Evolutionary conservation across 2,329 filamentous ascomycete species (phyloP), one percentile per base, ranked within the genome.

Genomic region (Xylaria sp.): DNA sequence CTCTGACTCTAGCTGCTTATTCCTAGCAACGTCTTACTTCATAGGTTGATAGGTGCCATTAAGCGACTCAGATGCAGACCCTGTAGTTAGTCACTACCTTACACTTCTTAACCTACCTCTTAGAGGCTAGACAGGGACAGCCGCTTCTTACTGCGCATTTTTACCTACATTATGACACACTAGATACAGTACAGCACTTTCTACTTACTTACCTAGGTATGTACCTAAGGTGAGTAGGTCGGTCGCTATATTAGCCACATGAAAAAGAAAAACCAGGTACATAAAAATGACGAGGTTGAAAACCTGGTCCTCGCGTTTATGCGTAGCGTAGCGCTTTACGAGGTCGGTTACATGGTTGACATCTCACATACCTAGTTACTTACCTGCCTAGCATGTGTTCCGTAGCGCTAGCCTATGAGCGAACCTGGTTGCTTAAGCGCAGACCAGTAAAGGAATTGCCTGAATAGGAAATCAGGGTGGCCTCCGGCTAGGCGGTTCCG

Each of bases 1-100:
- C 65, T 60, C 66, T 65, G 69, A 65, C 60, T 12, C 19, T 24
- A 27, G 17, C n/a, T 4, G 9, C 21, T 12, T 12, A 24, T 24
- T 21, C n/a, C 47, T 61, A 65, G 58, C 27, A 14, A 63, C 14
- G 36, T 56, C 39, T 32, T 34, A 34, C 21, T 55, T 39, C 17
- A 50, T 57, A 58, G 61, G 61, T 55, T 63, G 27, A 34, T 11
- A 56, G 51, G 30, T 62, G 51, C 24, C 32, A n/a, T 48, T 34
- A 42, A 60, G 67, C 69, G 59, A 69, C 59, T 70, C 59, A 63
- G 65, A 47, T 51, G 27, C 50, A 42, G 64, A 50, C 68, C 64
- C 51, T 51, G 56, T 45, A 51, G 7, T 1, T 7, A 36, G 42
- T 32, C 32, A 19, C 27, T 14, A 27, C 24, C 7, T 1, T 1